phyloP scores from a whole-genome alignment of 805 yeast species.

The Cyberlindnera maclurae region DNA sequence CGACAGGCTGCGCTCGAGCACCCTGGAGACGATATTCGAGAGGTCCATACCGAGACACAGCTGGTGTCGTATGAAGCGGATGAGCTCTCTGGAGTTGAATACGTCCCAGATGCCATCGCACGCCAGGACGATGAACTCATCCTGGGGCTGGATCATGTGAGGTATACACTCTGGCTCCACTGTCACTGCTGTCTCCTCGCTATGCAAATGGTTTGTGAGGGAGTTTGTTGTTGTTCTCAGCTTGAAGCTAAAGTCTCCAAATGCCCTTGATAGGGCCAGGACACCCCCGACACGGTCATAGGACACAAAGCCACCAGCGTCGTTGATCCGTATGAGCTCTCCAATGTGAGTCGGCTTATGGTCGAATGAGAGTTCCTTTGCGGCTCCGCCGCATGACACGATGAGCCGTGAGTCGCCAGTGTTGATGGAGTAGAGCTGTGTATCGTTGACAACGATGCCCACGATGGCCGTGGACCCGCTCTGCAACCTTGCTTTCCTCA shows the following conservation, averaged over 20 bases:
- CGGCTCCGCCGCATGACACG: conserved; percentile 39
- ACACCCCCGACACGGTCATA: conserved; percentile 94
- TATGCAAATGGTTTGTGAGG: conserved; percentile 20
- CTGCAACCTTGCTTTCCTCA: conserved; percentile 1
- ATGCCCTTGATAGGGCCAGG: conserved; percentile 86
- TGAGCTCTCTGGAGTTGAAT: conserved; percentile 48
- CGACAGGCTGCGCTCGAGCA: conserved; percentile 58
- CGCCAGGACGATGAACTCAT: conserved; percentile 67
- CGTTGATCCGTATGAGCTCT: conserved; percentile 81
- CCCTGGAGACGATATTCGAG: conserved; percentile 49
- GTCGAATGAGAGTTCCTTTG: conserved; percentile 61
- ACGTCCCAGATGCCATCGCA: conserved; percentile 87
- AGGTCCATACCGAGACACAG: conserved; percentile 50
- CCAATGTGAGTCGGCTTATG: conserved; percentile 97
- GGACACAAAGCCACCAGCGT: conserved; percentile 93
- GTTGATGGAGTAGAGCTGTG: conserved; percentile 51
- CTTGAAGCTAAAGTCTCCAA: conserved; percentile 64
- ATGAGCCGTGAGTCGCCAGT: conserved; percentile 74
- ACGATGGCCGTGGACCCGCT: conserved; percentile 51
- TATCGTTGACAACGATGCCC: conserved; percentile 35
- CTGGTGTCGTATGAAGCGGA: conserved; percentile 48
- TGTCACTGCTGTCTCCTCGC: conserved; percentile 62
- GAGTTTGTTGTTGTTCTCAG: conserved; percentile 24
- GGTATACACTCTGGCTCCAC: conserved; percentile 69
- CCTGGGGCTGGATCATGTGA: conserved; percentile 40